A percentile compares a stretch with the other conserved stretches of the same genome.
Evolutionary conservation across 768 basidiomycete genomes (phyloP).

Genomic region (Trametes cubensis): DNA sequence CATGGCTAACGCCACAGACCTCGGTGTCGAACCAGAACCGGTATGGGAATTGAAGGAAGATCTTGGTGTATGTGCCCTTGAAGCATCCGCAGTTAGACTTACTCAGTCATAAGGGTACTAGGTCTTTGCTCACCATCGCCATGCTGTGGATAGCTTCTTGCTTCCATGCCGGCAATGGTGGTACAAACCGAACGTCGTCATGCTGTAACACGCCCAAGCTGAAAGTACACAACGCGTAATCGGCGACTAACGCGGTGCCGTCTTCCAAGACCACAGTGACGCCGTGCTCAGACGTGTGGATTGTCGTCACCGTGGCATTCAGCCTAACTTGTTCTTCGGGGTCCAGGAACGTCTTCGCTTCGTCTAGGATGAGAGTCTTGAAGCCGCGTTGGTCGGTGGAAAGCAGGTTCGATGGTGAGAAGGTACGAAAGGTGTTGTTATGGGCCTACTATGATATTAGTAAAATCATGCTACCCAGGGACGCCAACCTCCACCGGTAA

Average conservation of each 20-base stretch:
- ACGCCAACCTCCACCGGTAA: conserved; percentile 26
- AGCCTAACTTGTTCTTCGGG: conserved; percentile 48
- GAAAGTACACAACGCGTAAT: conserved; percentile 69
- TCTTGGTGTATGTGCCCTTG: conserved; percentile 65
- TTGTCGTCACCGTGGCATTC: conserved; percentile 51
- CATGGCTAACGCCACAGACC: conserved; percentile 25
- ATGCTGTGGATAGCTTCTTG: conserved; percentile 63
- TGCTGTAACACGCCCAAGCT: conserved; percentile 72
- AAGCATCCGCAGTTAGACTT: conserved; percentile 51
- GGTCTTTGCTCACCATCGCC: conserved; percentile 47
- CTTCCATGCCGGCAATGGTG: conserved; percentile 59
- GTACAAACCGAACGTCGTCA: conserved; percentile 57
- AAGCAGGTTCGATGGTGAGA: conserved; percentile 55
- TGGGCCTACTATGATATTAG: conserved; percentile 48
- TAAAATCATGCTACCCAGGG: not conserved
- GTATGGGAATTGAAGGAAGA: conserved; percentile 62
- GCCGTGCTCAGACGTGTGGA: conserved; percentile 48
- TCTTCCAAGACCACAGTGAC: conserved; percentile 51
- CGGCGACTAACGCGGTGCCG: conserved; percentile 48
- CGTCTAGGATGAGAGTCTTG: conserved; percentile 55
- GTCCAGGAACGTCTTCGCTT: conserved; percentile 58
- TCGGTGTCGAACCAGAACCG: conserved; percentile 61
- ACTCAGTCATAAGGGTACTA: too few relatives aligned
- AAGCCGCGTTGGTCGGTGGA: conserved; percentile 66
- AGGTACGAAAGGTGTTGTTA: conserved; percentile 61